Evolutionary conservation across 2,329 filamentous ascomycete species (phyloP), one percentile per base, ranked within the genome.

Genomic region (Penicillium sp.): DNA sequence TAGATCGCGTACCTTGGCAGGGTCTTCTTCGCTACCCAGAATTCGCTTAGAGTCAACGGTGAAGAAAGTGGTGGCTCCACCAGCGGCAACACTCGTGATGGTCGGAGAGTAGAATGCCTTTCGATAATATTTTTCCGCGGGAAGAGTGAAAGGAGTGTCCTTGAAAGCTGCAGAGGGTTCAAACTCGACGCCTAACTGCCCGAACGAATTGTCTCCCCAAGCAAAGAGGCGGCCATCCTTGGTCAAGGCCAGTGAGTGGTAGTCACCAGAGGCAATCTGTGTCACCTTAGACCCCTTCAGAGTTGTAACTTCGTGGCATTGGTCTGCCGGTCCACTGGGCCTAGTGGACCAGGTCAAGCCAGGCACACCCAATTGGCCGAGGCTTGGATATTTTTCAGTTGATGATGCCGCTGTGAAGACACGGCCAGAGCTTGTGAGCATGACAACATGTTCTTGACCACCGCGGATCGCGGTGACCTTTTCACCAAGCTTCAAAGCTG

Each of bases 121-220:
- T 45, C 81, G 79, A 73, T 97, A 97, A 6, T 96, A 84, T 59
- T 84, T 85, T 59, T 85, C 83, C 39, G 90, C 83, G 1, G 90
- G 84, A 2, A 98, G 72, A 6, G 87, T 82, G 3, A 86, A 85
- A 0, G 95, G 92, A 0, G 82, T 82, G 62, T 93, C 90, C 24
- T 90, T 79, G 56, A 78, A 84, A 8, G 85, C 80, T 16, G 84
- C 79, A 27, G 88, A 84, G 0, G 83, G 72, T 48, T 86, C 86
- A 52, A 84, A 85, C 50, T 91, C 86, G 66, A 93, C 86, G n/a
- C 93, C 93, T 3, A 98, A 82, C 74, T 98, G 95, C n/a, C 95
- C 95, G 44, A 86, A 84, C 0, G 87, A 87, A 76, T 98, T 98
- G 73, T 98, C 93, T 37, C 95, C 95, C 76, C 96, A 98, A 7